Evolutionary conservation across 176 grass and related monocot species (phyloP), one percentile per base, ranked within the genome.

Genomic region (Paspalum notatum): DNA sequence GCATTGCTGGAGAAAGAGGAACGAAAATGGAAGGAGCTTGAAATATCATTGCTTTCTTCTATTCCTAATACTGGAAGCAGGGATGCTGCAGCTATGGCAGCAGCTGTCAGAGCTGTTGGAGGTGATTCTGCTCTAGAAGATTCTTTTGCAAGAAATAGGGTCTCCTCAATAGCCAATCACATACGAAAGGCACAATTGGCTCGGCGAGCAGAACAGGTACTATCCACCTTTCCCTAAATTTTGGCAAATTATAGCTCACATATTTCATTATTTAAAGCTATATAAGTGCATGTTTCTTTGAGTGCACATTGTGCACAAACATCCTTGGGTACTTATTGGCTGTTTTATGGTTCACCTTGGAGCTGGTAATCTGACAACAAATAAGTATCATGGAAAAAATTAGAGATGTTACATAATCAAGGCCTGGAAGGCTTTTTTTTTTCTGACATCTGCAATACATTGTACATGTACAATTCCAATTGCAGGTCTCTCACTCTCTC

Each of bases 21-120:
- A 70, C 88, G 96, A 9, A 99, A 99, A 80, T 99, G 96, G 96
- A 99, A 99, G 80, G 96, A 99, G 74, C 94, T 99, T 62, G 96
- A 99, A 75, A 93, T 85, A 74, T 99, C 96, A 68, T 72, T 99
- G 69, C 78, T 99, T 50, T 93, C 96, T 74, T 91, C 90, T 77
- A 95, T 99, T 77, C 92, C 96, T 59, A 91, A 99, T 85, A 93
- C 90, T 76, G 96, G 96, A 75, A 99, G 90, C 77, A 87, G 96
- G 85, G 96, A 99, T 84, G 96, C 96, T 89, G 96, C 91, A 17
- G 96, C 96, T 60, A 95, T 99, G 96, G 88, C 96, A n/a, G 93
- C 96, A 85, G 96, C 96, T 59, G 90, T 99, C 42, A 88, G 96
- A 74, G 96, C 96, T 65, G 96, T 95, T 67, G 96, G 96, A 52